These are phyloP conservation scores for Ascochyta rabiei DNA, from an alignment of 2,329 filamentous ascomycete species.

Conservation along the genomic window DNA sequence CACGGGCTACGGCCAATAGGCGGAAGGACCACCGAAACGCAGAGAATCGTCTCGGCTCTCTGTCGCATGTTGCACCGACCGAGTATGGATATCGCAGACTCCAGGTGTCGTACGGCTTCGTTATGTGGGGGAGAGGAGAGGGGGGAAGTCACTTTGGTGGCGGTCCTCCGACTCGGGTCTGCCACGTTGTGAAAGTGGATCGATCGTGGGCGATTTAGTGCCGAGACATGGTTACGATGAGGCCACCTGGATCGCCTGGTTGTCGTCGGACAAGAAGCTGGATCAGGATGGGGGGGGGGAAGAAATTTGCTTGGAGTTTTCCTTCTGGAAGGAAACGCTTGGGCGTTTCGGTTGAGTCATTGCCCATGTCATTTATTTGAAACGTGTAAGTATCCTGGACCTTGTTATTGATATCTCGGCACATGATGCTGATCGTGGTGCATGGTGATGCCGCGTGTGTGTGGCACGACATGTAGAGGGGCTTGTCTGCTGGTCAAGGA, in stretches of 20 bases:
- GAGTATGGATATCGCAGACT: neutral
- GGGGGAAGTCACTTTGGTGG: slow-evolving; percentile 4
- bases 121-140: slow-evolving; percentile 2
- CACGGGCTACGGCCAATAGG: neutral
- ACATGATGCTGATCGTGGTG: neutral
- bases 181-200: slow-evolving; percentile 13
- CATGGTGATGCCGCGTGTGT: neutral
- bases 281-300: slow-evolving; percentile 2
- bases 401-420: slow-evolving; percentile 6
- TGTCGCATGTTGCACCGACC: neutral
- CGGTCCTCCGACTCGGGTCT: neutral
- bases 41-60: too few relatives aligned
- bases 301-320: slow-evolving; percentile 1
- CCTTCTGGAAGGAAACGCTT: slow-evolving; percentile 15
- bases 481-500: neutral
- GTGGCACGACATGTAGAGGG: neutral
- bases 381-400: slow-evolving; percentile 8
- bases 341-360: slow-evolving; percentile 8
- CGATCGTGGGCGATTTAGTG: slow-evolving; percentile 1
- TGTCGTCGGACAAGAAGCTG: slow-evolving; percentile 5
- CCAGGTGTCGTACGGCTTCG: neutral
- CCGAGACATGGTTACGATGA: neutral
- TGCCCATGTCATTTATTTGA: neutral
- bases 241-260: neutral
- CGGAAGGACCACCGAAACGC: neutral